Base-by-base conservation (phyloP, 2,329 filamentous ascomycete species). In the Trichoderma simmonsii region DNA sequence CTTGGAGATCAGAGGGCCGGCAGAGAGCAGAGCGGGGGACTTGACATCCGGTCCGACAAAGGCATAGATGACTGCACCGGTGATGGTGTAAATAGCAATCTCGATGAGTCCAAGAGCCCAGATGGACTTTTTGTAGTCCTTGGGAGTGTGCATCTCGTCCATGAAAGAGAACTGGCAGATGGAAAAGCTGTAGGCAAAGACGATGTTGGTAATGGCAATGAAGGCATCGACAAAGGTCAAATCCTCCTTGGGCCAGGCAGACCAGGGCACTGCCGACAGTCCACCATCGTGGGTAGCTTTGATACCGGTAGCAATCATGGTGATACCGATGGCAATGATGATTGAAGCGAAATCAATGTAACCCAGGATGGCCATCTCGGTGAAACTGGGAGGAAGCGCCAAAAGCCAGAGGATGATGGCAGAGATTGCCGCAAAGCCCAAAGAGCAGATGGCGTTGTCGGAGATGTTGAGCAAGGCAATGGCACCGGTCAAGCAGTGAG, bases 401-500 rank as follows among this genome's bases (percentile, higher is more conserved):
- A 86, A 75, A 32, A 84, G 12, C 18, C 85, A 81, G 36, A 86
- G 79, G 66, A 86, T 80, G 59, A 86, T 80, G 39, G 83, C 84
- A 3, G 84, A 85, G 28, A 85, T 80, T 59, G 85, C 80, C 34
- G 81, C 81, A 73, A 85, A 86, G 65, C 83, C 81, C 60, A 86
- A 76, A 24, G 83, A 83, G 79, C 85, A 86, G 18, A 80, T 77
- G 62, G 79, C 87, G 73, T 91, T 86, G 4, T 87, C 79, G 5
- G 89, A 90, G 66, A 93, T 83, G 65, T 86, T 89, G 75, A 90
- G 90, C 80, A 93, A 87, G 75, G 91, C 91, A 76, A 93, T 90
- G 36, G 86, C 87, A 75, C 92, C 92, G 0, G 90, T 92, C 73
- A 93, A 82, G 66, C 92, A 84, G 80, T 94, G 92, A n/a, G 90